Evolutionary conservation across 2,329 filamentous ascomycete species (phyloP).

Genomic region (Ophidiomyces ophidiicola): DNA sequence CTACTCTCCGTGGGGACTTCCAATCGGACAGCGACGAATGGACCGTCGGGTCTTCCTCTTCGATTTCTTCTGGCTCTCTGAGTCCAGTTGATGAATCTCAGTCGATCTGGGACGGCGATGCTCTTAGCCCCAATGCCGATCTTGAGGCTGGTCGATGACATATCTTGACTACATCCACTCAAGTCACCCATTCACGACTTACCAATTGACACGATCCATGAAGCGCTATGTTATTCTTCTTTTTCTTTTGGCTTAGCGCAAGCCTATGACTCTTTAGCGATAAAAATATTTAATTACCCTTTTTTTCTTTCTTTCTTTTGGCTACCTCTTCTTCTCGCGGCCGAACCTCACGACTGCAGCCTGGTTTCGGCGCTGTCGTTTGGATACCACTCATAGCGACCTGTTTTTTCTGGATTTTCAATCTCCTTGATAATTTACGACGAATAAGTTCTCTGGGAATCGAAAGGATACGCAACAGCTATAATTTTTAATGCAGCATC

Average conservation of each 20-base stretch:
- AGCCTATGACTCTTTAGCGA: conserved; percentile 24
- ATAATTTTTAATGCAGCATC: conserved; percentile 1
- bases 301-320: conserved; percentile 5
- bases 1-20: conserved; percentile 44
- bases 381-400: conserved; percentile 1
- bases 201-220: conserved; percentile 22
- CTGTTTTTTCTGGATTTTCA: conserved; percentile 10
- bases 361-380: not conserved
- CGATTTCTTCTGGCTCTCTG: conserved; percentile 53
- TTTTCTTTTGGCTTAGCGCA: conserved; percentile 28
- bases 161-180: not conserved
- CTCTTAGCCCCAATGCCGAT: conserved; percentile 28
- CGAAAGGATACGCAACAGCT: not conserved
- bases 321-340: conserved; percentile 17
- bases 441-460: not conserved
- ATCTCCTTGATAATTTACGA: conserved; percentile 6
- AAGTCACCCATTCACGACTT: not conserved
- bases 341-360: conserved; percentile 16
- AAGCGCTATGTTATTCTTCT: conserved; percentile 21
- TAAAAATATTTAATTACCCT: conserved; percentile 28
- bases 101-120: conserved; percentile 31
- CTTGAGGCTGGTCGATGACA: conserved; percentile 30
- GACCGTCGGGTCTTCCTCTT: conserved; percentile 75
- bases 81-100: conserved; percentile 51
- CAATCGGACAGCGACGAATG: conserved; percentile 70